Percentiles rank a stretch among this genome's conserved stretches.
Conservation (phyloP, 805 yeast species). For the Diddensiella transvaalensis region DNA sequence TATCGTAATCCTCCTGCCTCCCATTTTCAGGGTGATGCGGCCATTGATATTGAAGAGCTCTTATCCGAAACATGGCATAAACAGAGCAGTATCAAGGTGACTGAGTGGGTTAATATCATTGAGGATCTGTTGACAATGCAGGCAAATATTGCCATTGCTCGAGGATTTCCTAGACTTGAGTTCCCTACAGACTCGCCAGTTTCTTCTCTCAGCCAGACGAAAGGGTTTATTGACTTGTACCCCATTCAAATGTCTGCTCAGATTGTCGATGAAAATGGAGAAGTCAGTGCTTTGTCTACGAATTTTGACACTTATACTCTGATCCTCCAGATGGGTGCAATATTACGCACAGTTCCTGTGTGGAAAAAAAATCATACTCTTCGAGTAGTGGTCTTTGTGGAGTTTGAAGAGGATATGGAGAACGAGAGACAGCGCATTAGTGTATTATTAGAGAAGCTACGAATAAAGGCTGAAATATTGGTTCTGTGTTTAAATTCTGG, state of each 20-base stretch:
- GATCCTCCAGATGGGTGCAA: slow-evolving; percentile 90
- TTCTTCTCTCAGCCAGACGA: slow-evolving; percentile 29
- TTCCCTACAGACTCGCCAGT: slow-evolving; percentile 46
- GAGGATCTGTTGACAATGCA: slow-evolving; percentile 88
- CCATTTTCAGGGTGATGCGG: slow-evolving; percentile 4
- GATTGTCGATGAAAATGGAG: slow-evolving; percentile 61
- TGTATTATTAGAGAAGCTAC: slow-evolving; percentile 64
- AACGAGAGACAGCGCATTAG: slow-evolving; percentile 65
- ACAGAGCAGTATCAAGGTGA: slow-evolving; percentile 64
- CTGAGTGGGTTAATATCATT: slow-evolving; percentile 87
- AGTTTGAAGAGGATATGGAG: slow-evolving; percentile 59
- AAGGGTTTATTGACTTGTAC: slow-evolving; percentile 74
- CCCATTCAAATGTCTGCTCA: slow-evolving; percentile 96
- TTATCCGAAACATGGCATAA: slow-evolving; percentile 79
- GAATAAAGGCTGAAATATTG: slow-evolving; percentile 80
- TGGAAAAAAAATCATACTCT: slow-evolving; percentile 78
- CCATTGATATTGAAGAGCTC: slow-evolving; percentile 42
- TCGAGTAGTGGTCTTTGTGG: slow-evolving; percentile 89
- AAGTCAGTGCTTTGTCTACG: slow-evolving; percentile 56
- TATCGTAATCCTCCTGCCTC: not conserved
- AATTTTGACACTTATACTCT: slow-evolving; percentile 95
- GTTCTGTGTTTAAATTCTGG: slow-evolving; percentile 65
- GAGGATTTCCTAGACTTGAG: slow-evolving; percentile 66
- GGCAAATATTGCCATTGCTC: slow-evolving; percentile 90
- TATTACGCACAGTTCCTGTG: slow-evolving; percentile 84